phyloP scores from a whole-genome alignment of 768 basidiomycete genomes.

The Kwoniella newhampshirensis region DNA sequence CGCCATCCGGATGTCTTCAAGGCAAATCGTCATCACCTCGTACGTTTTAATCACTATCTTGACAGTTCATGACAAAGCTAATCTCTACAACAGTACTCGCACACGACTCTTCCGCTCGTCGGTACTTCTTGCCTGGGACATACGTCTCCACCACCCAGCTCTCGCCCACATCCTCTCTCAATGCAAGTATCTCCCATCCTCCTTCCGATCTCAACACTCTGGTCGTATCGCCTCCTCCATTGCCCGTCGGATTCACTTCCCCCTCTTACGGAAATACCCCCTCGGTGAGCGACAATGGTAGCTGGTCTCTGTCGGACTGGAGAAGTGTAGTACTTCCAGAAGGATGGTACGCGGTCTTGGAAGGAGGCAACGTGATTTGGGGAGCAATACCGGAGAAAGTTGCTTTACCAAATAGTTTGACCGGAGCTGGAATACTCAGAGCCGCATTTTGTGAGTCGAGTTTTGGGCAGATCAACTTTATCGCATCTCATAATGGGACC shows the following conservation, averaged over 20 bases:
- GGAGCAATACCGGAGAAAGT: slow-evolving; percentile 28
- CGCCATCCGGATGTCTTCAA: slow-evolving; percentile 21
- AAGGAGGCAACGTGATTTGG: slow-evolving; percentile 36
- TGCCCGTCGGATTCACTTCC: slow-evolving; percentile 21
- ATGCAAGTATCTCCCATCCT: slow-evolving; percentile 15
- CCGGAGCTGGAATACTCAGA: slow-evolving; percentile 5
- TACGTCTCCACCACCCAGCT: slow-evolving; percentile 7
- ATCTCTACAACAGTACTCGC: slow-evolving; percentile 19
- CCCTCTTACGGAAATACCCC: slow-evolving; percentile 17
- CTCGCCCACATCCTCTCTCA: slow-evolving; percentile 14
- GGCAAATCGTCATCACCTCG: slow-evolving; percentile 25
- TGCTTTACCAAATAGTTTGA: slow-evolving; percentile 22
- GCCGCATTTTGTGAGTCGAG: slow-evolving; percentile 31
- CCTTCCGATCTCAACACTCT: neutral
- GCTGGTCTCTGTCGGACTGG: slow-evolving; percentile 22
- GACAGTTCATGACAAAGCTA: neutral
- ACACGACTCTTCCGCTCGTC: neutral
- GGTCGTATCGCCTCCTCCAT: slow-evolving; percentile 22
- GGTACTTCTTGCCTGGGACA: slow-evolving; percentile 19
- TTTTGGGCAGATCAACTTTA: too few relatives aligned
- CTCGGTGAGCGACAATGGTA: neutral
- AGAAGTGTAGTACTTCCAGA: slow-evolving; percentile 34
- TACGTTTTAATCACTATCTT: neutral
- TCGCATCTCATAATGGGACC: too few relatives aligned
- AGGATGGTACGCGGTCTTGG: slow-evolving; percentile 35